Percentiles rank a stretch among this genome's conserved stretches.
phyloP scores from a whole-genome alignment of 345 rosid genomes.

The Murraya koenigii region DNA sequence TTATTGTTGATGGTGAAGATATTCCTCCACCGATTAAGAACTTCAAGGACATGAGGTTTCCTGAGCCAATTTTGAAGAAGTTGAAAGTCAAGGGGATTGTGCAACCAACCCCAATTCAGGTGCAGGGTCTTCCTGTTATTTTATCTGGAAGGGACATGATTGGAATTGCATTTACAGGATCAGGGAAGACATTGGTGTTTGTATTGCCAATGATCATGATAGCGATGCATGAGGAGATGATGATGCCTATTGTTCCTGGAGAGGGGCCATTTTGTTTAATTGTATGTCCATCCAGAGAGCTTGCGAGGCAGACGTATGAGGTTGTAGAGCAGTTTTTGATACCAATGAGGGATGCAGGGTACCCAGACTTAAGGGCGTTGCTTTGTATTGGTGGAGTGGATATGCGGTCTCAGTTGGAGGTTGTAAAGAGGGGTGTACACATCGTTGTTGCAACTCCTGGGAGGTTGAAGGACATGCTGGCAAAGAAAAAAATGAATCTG shows the following conservation, averaged over 20 bases:
- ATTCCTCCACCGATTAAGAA: constrained; percentile 80
- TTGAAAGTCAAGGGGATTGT: constrained; percentile 81
- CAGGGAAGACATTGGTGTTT: constrained; percentile 85
- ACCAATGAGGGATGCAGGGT: constrained; percentile 60
- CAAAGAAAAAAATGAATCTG: constrained; percentile 88
- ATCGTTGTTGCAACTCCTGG: constrained; percentile 97
- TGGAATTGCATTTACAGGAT: constrained; percentile 92
- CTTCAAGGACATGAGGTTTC: constrained; percentile 85
- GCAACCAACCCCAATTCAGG: constrained; percentile 95
- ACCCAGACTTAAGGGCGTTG: constrained; percentile 69
- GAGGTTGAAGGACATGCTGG: constrained; percentile 90
- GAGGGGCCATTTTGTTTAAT: constrained; percentile 88
- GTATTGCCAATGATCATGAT: constrained; percentile 90
- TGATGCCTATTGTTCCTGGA: constrained; percentile 84
- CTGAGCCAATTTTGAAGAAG: constrained; percentile 58
- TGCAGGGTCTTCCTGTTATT: constrained; percentile 91
- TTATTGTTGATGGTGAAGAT: constrained; percentile 84
- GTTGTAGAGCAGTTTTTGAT: constrained; percentile 77
- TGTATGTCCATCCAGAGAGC: constrained; percentile 87
- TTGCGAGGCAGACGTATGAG: constrained; percentile 86
- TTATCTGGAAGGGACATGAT: constrained; percentile 86
- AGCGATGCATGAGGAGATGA: constrained; percentile 82
- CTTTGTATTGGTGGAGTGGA: constrained; percentile 92
- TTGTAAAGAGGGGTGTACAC: constrained; percentile 84
- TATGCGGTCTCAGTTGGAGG: constrained; percentile 86